Evolutionary conservation across 495 filamentous ascomycete genomes (phyloP), one percentile per base, ranked within the genome.

Genomic region (Aspergillus mulundensis): DNA sequence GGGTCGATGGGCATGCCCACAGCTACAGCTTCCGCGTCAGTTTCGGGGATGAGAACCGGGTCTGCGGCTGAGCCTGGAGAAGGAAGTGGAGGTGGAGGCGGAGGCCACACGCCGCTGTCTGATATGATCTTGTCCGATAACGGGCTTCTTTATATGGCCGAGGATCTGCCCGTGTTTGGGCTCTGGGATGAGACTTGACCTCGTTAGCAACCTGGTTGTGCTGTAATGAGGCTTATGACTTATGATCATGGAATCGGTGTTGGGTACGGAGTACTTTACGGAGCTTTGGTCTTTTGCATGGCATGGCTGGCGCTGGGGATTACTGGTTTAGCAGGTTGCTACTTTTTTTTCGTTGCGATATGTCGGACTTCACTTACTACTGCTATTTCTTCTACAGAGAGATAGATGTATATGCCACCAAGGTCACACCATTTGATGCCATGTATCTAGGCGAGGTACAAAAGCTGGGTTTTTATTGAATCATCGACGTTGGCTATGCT

Each of bases 51-150:
- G 25, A 7, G 32, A 15, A 10, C 32, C 5, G 32, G 32, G 7
- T 10, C 32, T 36, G 32, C 2, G 32, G 12, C 6, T 15, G 25
- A 28, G 8, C 25, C 25, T 11, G 75, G 76, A 32, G 64, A 71
- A 0, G 75, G 76, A 5, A 63, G 71, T 41, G 23, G 36, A 49
- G 21, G 41, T 44, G 15, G 54, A 49, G 0, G 61, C 5, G 60
- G 62, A 7, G 65, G 68, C 8, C 70, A 70, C 6, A 74, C 72
- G 5, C 72, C 72, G 0, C 59, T 74, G 0, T 76, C 72, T 7
- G 72, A 74, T 56, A 56, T 72, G 42, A 69, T 76, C n/a, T 60
- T 76, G 15, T 65, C 72, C 0, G 72, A 72, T 11, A 73, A 73
- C 21, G 72, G 71, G 0, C 57, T 76, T 21, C 46, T 76, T 7